A percentile compares a stretch with the other conserved stretches of the same genome.
Conservation (phyloP, 129 eudicot genomes). For the Sambucus nigra region DNA sequence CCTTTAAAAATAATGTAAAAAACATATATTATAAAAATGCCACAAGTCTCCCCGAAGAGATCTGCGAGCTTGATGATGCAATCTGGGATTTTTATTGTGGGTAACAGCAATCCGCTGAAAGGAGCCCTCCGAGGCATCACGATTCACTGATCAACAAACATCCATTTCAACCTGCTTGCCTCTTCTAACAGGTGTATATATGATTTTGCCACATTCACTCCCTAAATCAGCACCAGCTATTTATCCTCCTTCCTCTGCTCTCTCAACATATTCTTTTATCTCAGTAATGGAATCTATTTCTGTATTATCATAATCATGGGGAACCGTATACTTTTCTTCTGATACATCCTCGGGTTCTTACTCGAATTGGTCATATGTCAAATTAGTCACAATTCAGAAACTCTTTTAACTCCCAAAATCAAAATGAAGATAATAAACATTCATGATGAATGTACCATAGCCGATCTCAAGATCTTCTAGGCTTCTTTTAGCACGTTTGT, state of each 20-base stretch:
- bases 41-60: slow-evolving; percentile 95
- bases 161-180: slow-evolving; percentile 78
- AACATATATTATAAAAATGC: slow-evolving; percentile 46
- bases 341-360: slow-evolving; percentile 23
- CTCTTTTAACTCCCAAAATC: background rate
- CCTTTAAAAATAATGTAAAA: slow-evolving; percentile 1
- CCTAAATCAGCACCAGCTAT: slow-evolving; percentile 59
- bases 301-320: slow-evolving; percentile 42
- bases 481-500: slow-evolving; percentile 50
- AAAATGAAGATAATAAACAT: background rate
- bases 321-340: slow-evolving; percentile 26
- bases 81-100: slow-evolving; percentile 46
- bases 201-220: slow-evolving; percentile 85
- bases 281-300: slow-evolving; percentile 35
- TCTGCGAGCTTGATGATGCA: slow-evolving; percentile 76
- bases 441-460: slow-evolving; percentile 35
- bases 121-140: slow-evolving; percentile 70
- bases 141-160: slow-evolving; percentile 60
- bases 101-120: slow-evolving; percentile 64
- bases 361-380: slow-evolving; percentile 44
- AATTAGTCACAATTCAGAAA: background rate
- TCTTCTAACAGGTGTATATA: slow-evolving; percentile 53
- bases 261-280: slow-evolving; percentile 16
- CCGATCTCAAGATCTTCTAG: slow-evolving; percentile 56
- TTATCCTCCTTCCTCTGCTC: slow-evolving; percentile 25